These are phyloP conservation scores for Adansonia grandidieri DNA, from an alignment of 441 rosid species.

Conservation along the genomic window DNA sequence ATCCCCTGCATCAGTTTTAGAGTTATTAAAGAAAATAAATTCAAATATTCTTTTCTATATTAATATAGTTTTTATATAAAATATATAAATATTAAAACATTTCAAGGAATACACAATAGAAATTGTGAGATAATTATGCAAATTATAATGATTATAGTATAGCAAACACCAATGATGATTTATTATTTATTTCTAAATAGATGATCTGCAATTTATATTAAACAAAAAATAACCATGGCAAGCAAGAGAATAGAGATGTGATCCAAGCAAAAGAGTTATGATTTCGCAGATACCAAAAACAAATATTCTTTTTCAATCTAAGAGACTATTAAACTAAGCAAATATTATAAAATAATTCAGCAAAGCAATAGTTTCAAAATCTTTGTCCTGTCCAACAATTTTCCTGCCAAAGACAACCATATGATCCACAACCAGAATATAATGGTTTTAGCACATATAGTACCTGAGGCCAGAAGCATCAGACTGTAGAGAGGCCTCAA, in stretches of 20 bases:
- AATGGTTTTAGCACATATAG: background rate
- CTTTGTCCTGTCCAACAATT: conserved; percentile 7
- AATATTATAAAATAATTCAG: background rate
- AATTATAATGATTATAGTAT: background rate
- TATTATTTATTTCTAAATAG: background rate
- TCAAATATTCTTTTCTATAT: background rate
- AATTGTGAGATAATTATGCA: conserved; percentile 1
- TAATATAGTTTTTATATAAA: background rate
- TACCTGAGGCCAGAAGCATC: conserved; percentile 90
- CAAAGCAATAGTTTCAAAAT: background rate
- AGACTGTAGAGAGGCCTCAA: conserved; percentile 81
- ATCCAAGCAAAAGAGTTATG: background rate
- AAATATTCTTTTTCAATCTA: background rate
- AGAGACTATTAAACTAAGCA: background rate
- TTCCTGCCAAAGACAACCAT: background rate
- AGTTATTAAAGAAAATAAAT: conserved; percentile 9
- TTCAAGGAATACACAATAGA: background rate
- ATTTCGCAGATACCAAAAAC: background rate
- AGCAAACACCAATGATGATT: background rate
- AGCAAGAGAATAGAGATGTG: background rate
- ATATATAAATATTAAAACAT: background rate
- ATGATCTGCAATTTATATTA: background rate
- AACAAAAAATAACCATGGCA: background rate
- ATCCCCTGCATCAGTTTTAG: background rate
- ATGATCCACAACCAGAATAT: background rate